Evolutionary conservation across 2,329 filamentous ascomycete genomes (phyloP), one percentile per base, ranked within the genome.

Genomic region (Alternaria solani): DNA sequence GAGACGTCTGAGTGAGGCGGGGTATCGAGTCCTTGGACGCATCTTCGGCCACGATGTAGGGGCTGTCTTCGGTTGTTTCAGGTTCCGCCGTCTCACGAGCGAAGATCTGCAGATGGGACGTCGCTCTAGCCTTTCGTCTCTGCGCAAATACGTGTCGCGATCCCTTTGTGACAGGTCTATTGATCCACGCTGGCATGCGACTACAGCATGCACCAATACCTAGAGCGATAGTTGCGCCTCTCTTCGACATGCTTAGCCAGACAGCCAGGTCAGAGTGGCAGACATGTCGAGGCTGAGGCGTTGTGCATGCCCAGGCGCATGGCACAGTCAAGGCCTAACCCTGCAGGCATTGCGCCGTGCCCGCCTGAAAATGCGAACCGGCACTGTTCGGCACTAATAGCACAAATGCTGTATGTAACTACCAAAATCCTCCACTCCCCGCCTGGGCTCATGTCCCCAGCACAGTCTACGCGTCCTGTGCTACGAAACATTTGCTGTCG

Each of bases 41-140:
- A 55, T 67, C 52, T 57, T 61, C 59, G 66, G 59, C 58, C 57
- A 59, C 34, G 38, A 52, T 42, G 39, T 55, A 60, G 44, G 66
- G 62, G 54, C 64, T 63, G 51, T 64, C 53, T 62, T 67, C 66
- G 72, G 67, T 62, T 72, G 72, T 74, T 73, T 74, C 72, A 73
- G 54, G 47, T 26, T 56, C 55, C 52, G 55, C 53, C 53, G 59
- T 60, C 61, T 61, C 61, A 63, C 47, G 56, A 59, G 61, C 57
- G 63, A 67, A 63, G 71, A 72, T 72, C 64, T 61, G 63, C 62
- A 64, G 64, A 65, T 64, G 61, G 57, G 63, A 63, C 67, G 64
- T 63, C 63, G 59, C 54, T 53, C 65, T 68, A 63, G 44, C 42
- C 46, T 55, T 23, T 57, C 47, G 56, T 59, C 59, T 61, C 36